These are phyloP conservation scores for Leucosporidium yakuticum DNA, from an alignment of 768 basidiomycete species.

Conservation along the genomic window DNA sequence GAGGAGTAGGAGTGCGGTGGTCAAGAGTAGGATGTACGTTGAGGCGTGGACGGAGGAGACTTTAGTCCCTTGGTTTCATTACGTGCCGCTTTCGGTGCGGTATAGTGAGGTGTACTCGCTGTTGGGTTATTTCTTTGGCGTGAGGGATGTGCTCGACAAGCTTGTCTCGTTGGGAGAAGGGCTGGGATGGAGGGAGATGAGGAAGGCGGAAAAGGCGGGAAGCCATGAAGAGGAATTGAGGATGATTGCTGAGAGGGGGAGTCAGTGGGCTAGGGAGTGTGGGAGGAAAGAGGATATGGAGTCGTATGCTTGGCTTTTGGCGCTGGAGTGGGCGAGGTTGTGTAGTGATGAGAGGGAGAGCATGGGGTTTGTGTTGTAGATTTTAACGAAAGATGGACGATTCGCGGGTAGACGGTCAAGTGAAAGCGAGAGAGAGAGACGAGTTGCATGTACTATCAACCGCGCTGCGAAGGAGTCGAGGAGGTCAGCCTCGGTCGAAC, in stretches of 20 bases:
- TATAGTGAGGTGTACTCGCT: conserved; percentile 7
- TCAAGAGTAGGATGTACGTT: conserved; percentile 3
- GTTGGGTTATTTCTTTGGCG: conserved; percentile 17
- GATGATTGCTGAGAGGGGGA: conserved; percentile 3
- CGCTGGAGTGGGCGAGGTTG: conserved; percentile 15
- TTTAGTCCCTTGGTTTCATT: conserved; percentile 17
- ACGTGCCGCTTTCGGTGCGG: conserved; percentile 10
- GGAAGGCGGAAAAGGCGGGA: background rate
- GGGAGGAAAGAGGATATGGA: conserved; percentile 14
- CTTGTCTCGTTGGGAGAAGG: too few species aligned
- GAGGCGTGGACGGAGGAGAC: conserved; percentile 10
- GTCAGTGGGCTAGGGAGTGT: conserved; percentile 10
- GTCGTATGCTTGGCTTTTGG: conserved; percentile 4
- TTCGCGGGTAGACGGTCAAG: too few species aligned
- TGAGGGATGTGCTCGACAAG: background rate
- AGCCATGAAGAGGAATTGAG: conserved; percentile 15
- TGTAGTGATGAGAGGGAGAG: too few species aligned
- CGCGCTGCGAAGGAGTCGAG: too few species aligned
- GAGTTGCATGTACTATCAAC: too few species aligned
- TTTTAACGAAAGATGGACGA: too few species aligned
- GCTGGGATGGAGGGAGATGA: background rate
- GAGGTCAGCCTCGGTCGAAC: too few species aligned
- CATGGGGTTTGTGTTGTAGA: too few species aligned
- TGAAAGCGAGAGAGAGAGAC: too few species aligned
- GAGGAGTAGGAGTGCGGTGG: background rate